Conservation (phyloP, 495 filamentous ascomycete genomes). For the Platismatia glauca region DNA sequence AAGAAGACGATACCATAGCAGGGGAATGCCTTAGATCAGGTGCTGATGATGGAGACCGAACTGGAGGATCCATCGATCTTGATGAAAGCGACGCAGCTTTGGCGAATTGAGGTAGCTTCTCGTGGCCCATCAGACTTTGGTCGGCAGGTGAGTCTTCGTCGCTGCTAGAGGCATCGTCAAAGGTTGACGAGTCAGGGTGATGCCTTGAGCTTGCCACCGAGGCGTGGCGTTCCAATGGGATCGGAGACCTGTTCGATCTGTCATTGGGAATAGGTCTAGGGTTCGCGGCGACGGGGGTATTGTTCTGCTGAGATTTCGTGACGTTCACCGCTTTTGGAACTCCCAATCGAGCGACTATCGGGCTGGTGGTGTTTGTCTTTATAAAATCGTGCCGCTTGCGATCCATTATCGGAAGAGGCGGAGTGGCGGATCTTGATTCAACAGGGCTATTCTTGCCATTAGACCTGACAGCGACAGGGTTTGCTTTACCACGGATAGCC, state of each 20-base stretch:
- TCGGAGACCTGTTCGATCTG: slow-evolving; percentile 7
- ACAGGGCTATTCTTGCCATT: slow-evolving; percentile 32
- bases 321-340: slow-evolving; percentile 25
- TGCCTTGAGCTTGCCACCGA: slow-evolving; percentile 21
- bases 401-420: slow-evolving; percentile 21
- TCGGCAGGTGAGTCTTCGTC: slow-evolving; percentile 27
- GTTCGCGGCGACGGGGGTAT: slow-evolving; percentile 9
- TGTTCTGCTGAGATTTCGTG: slow-evolving; percentile 18
- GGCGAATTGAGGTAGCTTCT: slow-evolving; percentile 19
- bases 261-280: slow-evolving; percentile 11
- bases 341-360: slow-evolving; percentile 25
- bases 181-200: slow-evolving; percentile 22
- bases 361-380: slow-evolving; percentile 20
- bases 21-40: slow-evolving; percentile 21
- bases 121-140: slow-evolving; percentile 26
- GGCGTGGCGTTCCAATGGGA: slow-evolving; percentile 14
- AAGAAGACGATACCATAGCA: slow-evolving; percentile 14
- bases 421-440: slow-evolving; percentile 20
- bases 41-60: slow-evolving; percentile 22
- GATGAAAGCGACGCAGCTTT: slow-evolving; percentile 15
- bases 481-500: slow-evolving; percentile 73
- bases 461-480: slow-evolving; percentile 77
- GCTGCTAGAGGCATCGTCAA: slow-evolving; percentile 26
- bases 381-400: slow-evolving; percentile 12
- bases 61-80: slow-evolving; percentile 12